These are phyloP conservation scores for Pythium grandisporangium DNA, from an alignment of 352 stramenopile genomes.

Conservation along the genomic window DNA sequence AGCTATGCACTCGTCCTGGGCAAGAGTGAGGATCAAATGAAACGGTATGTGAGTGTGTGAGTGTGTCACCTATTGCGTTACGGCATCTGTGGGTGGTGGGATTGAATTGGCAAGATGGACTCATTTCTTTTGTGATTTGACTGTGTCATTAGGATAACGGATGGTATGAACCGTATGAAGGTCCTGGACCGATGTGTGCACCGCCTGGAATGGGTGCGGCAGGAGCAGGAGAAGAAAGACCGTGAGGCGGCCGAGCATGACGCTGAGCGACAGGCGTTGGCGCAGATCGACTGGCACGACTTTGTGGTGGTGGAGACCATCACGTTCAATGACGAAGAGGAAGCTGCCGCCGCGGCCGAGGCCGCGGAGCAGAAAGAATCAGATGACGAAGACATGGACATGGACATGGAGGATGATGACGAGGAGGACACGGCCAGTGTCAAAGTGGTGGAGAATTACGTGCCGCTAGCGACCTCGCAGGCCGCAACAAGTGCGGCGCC, in stretches of 20 bases:
- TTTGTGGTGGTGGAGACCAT: conserved; percentile 99
- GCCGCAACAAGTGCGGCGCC: conserved; percentile 13
- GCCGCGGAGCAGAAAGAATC: conserved; percentile 28
- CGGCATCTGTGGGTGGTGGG: conserved; percentile 1
- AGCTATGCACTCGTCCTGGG: conserved; percentile 89
- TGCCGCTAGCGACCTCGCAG: conserved; percentile 40
- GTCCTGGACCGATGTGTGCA: conserved; percentile 82
- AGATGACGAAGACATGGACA: conserved; percentile 86
- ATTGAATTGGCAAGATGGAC: too few species aligned
- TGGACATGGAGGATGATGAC: conserved; percentile 80
- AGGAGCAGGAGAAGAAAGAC: conserved; percentile 64
- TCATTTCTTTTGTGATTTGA: background rate
- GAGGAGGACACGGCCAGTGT: conserved; percentile 45
- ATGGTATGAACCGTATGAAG: conserved; percentile 76
- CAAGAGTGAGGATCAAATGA: conserved; percentile 61
- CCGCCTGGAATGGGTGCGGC: conserved; percentile 70
- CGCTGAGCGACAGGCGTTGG: conserved; percentile 56
- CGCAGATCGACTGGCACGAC: conserved; percentile 98
- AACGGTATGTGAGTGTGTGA: conserved; percentile 20
- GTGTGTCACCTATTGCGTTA: background rate
- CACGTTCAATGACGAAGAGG: conserved; percentile 90
- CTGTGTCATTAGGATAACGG: conserved; percentile 25
- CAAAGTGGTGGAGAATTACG: conserved; percentile 84
- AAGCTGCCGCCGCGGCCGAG: conserved; percentile 22
- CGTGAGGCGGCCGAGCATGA: conserved; percentile 66